Percentiles rank a stretch among this genome's conserved stretches.
These are phyloP conservation scores for Leccinum rimulosum DNA, from an alignment of 768 basidiomycete genomes.

Conservation along the genomic window DNA sequence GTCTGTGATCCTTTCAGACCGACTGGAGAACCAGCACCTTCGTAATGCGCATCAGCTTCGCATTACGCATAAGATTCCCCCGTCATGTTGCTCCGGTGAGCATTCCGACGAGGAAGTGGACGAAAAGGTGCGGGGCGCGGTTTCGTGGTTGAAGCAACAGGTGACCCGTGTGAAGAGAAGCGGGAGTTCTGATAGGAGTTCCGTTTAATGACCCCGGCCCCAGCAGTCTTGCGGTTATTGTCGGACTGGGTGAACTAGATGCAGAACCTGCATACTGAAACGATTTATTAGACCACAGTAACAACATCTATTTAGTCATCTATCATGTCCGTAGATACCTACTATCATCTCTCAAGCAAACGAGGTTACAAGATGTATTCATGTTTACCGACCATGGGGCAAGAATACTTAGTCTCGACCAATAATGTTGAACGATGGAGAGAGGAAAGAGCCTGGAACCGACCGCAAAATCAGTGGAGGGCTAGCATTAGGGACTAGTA, in stretches of 20 bases:
- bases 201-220: neutral
- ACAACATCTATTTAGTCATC: neutral
- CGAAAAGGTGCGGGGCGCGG: neutral
- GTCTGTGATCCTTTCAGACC: constrained; percentile 41
- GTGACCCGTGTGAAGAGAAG: neutral
- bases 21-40: constrained; percentile 89
- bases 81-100: constrained; percentile 52
- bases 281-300: neutral
- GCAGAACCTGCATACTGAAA: neutral
- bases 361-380: neutral
- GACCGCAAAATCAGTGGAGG: too few species aligned
- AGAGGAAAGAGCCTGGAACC: neutral
- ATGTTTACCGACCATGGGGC: neutral
- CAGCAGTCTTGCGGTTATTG: neutral
- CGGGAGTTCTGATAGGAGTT: neutral
- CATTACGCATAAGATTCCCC: constrained; percentile 78
- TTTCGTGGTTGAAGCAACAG: neutral
- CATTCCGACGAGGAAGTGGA: neutral
- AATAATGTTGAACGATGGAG: neutral
- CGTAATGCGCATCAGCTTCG: constrained; percentile 95
- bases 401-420: neutral
- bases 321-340: neutral
- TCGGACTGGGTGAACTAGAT: neutral
- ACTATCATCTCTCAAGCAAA: neutral
- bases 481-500: too few species aligned